phyloP scores from a whole-genome alignment of 139 green algal genomes.

The Coccomyxa sp. region DNA sequence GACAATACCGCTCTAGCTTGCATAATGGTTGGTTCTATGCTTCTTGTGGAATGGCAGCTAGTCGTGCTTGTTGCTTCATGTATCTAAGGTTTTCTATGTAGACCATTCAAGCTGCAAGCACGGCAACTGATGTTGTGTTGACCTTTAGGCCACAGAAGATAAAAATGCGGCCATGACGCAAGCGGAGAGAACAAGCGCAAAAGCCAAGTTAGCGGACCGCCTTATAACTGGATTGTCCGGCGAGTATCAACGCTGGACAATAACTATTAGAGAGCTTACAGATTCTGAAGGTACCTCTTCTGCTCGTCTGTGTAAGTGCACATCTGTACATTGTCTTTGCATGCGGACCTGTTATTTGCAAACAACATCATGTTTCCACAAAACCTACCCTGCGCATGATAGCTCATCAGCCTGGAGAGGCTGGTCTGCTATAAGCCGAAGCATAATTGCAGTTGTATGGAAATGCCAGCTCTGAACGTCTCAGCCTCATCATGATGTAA shows the following conservation, averaged over 20 bases:
- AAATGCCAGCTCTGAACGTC: too few species aligned
- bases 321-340: too few species aligned
- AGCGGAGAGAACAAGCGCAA: conserved; percentile 78
- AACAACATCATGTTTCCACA: too few species aligned
- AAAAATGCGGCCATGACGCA: conserved; percentile 82
- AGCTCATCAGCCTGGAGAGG: too few species aligned
- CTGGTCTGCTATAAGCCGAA: too few species aligned
- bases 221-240: conserved; percentile 85
- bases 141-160: conserved; percentile 70
- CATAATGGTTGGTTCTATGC: too few species aligned
- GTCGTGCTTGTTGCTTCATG: background rate
- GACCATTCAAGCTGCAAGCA: background rate
- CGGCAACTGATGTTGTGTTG: background rate
- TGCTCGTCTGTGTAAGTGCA: too few species aligned
- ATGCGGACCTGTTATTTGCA: too few species aligned
- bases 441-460: too few species aligned
- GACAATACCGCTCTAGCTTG: background rate
- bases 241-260: conserved; percentile 83
- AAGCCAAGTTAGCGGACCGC: conserved; percentile 80
- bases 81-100: background rate
- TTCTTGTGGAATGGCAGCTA: background rate
- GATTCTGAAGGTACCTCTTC: conserved; percentile 33
- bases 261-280: conserved; percentile 70
- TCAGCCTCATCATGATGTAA: too few species aligned
- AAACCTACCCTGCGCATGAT: too few species aligned